A percentile compares a stretch with the other conserved stretches of the same genome.
Conservation (phyloP, 306 rosid species). For the Sechiopsis laciniata region DNA sequence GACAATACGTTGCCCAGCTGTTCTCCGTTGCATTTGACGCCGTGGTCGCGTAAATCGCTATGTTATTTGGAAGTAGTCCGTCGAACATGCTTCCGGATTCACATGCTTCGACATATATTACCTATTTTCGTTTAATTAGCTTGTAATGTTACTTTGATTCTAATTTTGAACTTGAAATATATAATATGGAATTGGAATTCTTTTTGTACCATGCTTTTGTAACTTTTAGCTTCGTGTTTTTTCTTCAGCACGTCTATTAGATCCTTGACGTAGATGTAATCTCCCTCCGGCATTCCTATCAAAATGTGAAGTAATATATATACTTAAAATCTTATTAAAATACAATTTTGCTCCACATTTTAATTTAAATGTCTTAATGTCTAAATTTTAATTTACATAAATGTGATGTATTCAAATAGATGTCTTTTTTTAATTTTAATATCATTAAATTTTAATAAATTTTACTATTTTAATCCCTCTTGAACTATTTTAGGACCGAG, state of each 20-base stretch:
- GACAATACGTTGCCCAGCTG: constrained; percentile 53
- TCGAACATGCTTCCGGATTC: constrained; percentile 74
- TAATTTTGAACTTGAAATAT: neutral
- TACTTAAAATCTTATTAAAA: no score
- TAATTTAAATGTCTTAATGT: no score
- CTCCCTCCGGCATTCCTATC: no score
- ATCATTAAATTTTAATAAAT: no score
- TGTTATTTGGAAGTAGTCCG: constrained; percentile 47
- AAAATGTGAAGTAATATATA: no score
- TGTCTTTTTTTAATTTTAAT: no score
- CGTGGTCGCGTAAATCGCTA: constrained; percentile 53
- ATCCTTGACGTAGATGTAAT: constrained; percentile 28
- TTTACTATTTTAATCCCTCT: no score
- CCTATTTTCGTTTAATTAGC: constrained; percentile 24
- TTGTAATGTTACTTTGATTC: neutral
- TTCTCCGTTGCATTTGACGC: constrained; percentile 45
- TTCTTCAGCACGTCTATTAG: constrained; percentile 38
- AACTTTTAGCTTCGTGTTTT: constrained; percentile 43
- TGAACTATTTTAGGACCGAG: no score
- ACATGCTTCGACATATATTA: constrained; percentile 70
- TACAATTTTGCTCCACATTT: no score
- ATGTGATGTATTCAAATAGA: no score
- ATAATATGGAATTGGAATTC: neutral
- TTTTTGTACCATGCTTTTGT: constrained; percentile 40
- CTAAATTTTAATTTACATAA: no score